phyloP scores from a whole-genome alignment of 2,329 filamentous ascomycete species.

The Xenosphaeropsis pyriputrescens region DNA sequence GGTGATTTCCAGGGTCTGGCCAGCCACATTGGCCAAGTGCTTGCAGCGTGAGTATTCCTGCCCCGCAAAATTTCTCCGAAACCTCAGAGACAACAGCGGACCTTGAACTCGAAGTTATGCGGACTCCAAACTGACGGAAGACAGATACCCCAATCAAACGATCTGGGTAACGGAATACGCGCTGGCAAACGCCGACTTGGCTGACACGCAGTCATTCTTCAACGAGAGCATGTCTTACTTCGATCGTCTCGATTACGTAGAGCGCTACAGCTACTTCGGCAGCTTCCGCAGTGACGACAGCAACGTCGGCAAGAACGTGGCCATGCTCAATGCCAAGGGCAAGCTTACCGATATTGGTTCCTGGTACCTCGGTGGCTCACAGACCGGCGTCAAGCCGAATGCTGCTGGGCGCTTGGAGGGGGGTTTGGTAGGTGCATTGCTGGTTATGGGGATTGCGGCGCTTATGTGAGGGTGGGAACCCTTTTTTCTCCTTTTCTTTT shows the following conservation, averaged over 20 bases:
- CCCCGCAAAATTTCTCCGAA: too few relatives aligned
- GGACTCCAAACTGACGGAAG: conserved; percentile 8
- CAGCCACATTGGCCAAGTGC: conserved; percentile 45
- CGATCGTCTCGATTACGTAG: conserved; percentile 46
- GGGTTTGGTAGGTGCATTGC: background rate
- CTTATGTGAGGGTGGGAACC: too few relatives aligned
- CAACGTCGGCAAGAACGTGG: conserved; percentile 60
- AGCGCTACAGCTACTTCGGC: conserved; percentile 62
- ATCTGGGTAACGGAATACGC: conserved; percentile 77
- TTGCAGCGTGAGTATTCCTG: conserved; percentile 19
- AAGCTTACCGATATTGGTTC: conserved; percentile 60
- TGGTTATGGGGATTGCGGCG: background rate
- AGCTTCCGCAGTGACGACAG: conserved; percentile 54
- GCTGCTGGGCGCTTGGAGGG: background rate
- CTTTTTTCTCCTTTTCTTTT: too few relatives aligned
- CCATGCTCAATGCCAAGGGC: conserved; percentile 55
- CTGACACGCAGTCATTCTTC: conserved; percentile 48
- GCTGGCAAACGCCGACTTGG: conserved; percentile 35
- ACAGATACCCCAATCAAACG: conserved; percentile 40
- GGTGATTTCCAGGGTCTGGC: conserved; percentile 56
- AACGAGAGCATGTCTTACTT: conserved; percentile 53
- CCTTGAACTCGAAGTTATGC: too few relatives aligned
- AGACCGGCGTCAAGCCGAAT: conserved; percentile 22
- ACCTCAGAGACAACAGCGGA: too few relatives aligned
- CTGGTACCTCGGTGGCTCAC: conserved; percentile 54